Percentiles rank a stretch among this genome's conserved stretches.
Conservation (phyloP, 768 basidiomycete genomes). For the Mycena vitilis region DNA sequence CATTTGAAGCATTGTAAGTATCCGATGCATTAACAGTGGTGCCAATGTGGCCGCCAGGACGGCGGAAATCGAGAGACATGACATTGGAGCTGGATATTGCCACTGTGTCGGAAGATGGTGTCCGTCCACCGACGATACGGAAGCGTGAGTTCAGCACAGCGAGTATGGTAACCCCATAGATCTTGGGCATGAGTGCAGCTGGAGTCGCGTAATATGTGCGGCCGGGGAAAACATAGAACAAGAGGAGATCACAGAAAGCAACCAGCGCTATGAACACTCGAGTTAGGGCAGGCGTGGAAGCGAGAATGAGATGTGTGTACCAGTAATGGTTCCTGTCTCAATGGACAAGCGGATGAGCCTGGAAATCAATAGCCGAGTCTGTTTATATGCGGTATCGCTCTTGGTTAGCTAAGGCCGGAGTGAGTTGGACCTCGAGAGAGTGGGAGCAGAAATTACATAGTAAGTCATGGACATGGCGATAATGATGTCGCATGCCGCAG, state of each 20-base stretch:
- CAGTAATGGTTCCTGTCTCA: conserved; percentile 44
- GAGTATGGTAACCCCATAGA: conserved; percentile 46
- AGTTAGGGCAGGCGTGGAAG: not conserved
- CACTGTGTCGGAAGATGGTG: too few relatives aligned
- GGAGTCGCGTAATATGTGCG: conserved; percentile 43
- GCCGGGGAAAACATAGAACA: conserved; percentile 42
- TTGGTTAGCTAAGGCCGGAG: conserved; percentile 32
- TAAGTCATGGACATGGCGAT: conserved; percentile 44
- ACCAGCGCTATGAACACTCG: conserved; percentile 35
- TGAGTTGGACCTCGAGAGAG: not conserved
- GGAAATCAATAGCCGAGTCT: conserved; percentile 39
- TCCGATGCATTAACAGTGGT: too few relatives aligned
- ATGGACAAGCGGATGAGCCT: conserved; percentile 42
- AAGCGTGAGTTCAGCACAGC: conserved; percentile 46
- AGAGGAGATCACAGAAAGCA: conserved; percentile 41
- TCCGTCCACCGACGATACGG: conserved; percentile 37
- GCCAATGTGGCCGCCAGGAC: too few relatives aligned
- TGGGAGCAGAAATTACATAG: conserved; percentile 33
- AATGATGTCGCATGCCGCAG: conserved; percentile 42
- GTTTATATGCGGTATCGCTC: conserved; percentile 40
- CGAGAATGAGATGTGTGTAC: conserved; percentile 30
- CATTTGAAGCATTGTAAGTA: too few relatives aligned
- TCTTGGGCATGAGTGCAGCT: conserved; percentile 42
- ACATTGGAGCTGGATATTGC: too few relatives aligned
- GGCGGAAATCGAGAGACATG: too few relatives aligned